These are phyloP conservation scores for Lentinula aciculospora DNA, from an alignment of 768 basidiomycete genomes.

Conservation along the genomic window DNA sequence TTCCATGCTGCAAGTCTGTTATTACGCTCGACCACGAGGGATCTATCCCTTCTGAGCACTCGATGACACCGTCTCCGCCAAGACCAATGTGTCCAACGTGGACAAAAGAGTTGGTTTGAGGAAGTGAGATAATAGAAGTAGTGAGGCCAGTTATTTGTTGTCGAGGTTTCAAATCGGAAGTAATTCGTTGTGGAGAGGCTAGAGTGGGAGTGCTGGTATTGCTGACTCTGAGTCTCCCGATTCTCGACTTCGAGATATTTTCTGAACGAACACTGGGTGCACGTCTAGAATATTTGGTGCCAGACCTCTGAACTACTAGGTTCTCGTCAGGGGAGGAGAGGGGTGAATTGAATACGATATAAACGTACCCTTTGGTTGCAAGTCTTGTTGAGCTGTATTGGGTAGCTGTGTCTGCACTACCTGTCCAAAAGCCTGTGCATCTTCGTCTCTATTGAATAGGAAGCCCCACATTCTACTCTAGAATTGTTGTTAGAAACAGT, in stretches of 20 bases:
- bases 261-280: conserved; percentile 16
- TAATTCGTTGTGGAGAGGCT: conserved; percentile 12
- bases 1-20: conserved; percentile 19
- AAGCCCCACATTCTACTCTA: conserved; percentile 51
- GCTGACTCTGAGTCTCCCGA: conserved; percentile 21
- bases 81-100: conserved; percentile 65
- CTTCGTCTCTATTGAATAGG: conserved; percentile 44
- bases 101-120: conserved; percentile 55
- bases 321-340: conserved; percentile 12
- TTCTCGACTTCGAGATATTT: conserved; percentile 14
- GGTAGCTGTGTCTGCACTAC: conserved; percentile 21
- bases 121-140: conserved; percentile 48
- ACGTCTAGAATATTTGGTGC: background rate
- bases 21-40: conserved; percentile 45
- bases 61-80: conserved; percentile 42
- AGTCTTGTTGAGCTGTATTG: conserved; percentile 15
- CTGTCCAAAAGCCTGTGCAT: conserved; percentile 35
- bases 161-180: background rate
- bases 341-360: conserved; percentile 7
- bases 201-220: conserved; percentile 30
- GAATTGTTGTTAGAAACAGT: background rate
- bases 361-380: conserved; percentile 6
- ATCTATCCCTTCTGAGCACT: conserved; percentile 48
- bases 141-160: conserved; percentile 21
- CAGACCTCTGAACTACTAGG: background rate